A percentile compares a stretch with the other conserved stretches of the same genome.
Evolutionary conservation across 2,329 filamentous ascomycete genomes (phyloP).

Genomic region (Chaetomium sp.): DNA sequence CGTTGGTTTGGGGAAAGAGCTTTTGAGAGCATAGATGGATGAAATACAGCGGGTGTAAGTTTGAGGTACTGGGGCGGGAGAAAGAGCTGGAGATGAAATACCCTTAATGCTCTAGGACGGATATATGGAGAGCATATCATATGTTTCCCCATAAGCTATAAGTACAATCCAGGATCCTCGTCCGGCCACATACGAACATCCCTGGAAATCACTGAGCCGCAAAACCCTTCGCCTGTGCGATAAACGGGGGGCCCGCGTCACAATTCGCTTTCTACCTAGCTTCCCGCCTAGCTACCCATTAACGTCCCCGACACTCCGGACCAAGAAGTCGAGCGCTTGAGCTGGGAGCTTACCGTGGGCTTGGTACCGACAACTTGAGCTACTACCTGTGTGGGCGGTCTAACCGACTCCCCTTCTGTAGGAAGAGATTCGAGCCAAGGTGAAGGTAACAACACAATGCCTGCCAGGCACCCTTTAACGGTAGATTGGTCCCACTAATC

Average conservation of each 20-base stretch:
- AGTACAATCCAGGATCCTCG: too few relatives aligned
- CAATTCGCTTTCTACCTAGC: not conserved
- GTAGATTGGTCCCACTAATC: conserved; percentile 16
- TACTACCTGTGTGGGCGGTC: not conserved
- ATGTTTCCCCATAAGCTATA: too few relatives aligned
- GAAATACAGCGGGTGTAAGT: not conserved
- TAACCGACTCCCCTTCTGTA: not conserved
- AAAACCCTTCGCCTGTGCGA: not conserved
- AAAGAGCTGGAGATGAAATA: conserved; percentile 1
- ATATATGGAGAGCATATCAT: not conserved
- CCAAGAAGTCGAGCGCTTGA: not conserved
- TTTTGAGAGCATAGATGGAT: conserved; percentile 36
- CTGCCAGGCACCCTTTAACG: not conserved
- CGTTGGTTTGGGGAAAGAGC: conserved; percentile 50
- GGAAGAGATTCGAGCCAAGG: not conserved
- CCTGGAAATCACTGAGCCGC: not conserved
- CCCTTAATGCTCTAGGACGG: not conserved
- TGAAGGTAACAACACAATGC: not conserved
- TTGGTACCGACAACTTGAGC: too few relatives aligned
- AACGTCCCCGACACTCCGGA: not conserved
- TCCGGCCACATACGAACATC: not conserved
- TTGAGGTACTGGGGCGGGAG: not conserved
- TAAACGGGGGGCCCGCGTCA: not conserved
- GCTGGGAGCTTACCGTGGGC: not conserved
- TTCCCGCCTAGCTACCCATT: not conserved